Conservation (phyloP, 257 asterid genomes). For the Gynochthodes officinalis region DNA sequence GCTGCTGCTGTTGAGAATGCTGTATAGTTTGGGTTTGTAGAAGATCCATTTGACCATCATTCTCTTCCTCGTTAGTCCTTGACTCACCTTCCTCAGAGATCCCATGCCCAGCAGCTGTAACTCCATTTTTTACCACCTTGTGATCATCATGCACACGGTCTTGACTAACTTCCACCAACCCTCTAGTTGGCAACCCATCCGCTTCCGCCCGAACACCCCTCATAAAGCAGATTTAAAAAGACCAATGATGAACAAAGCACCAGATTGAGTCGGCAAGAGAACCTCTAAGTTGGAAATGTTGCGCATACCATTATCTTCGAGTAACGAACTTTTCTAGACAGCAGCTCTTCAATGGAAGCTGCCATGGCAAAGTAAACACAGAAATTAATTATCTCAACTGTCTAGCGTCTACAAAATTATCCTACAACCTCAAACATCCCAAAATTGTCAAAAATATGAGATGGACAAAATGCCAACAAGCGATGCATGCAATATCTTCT, state of each 20-base stretch:
- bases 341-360: not conserved
- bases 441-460: not conserved
- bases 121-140: constrained; percentile 30
- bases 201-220: constrained; percentile 32
- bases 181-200: constrained; percentile 30
- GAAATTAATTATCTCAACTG: not conserved
- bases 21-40: constrained; percentile 27
- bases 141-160: constrained; percentile 20
- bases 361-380: not conserved
- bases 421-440: not conserved
- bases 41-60: constrained; percentile 22
- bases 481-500: too few species aligned
- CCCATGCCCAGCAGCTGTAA: constrained; percentile 27
- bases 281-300: constrained; percentile 32
- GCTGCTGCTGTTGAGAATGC: constrained; percentile 29
- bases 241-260: constrained; percentile 33
- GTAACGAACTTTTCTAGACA: not conserved
- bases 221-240: constrained; percentile 55
- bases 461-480: not conserved
- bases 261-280: constrained; percentile 33
- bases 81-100: constrained; percentile 36
- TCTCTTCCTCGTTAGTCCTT: constrained; percentile 32
- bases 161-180: constrained; percentile 30
- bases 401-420: not conserved
- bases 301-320: constrained; percentile 35